Evolutionary conservation across 345 rosid genomes (phyloP).

Genomic region (Moringa oleifera): DNA sequence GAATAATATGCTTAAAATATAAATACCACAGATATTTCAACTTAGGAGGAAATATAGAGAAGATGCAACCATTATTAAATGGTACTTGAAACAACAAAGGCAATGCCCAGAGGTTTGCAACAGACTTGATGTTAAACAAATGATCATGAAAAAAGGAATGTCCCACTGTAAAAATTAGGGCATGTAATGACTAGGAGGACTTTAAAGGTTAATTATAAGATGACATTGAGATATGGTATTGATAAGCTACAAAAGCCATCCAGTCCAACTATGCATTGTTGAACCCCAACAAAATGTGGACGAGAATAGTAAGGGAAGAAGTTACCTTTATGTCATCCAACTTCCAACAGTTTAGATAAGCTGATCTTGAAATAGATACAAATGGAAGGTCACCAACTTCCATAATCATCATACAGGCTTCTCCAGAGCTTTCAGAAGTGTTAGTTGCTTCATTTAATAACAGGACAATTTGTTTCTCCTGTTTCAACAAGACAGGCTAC

Average conservation of each 20-base stretch:
- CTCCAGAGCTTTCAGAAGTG: slow-evolving; percentile 56
- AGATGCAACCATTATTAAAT: too few relatives aligned
- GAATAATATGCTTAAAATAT: background rate
- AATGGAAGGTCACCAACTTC: slow-evolving; percentile 68
- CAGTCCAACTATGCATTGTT: background rate
- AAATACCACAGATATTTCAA: background rate
- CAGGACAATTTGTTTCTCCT: slow-evolving; percentile 72
- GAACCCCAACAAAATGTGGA: background rate
- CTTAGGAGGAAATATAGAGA: background rate
- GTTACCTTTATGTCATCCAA: slow-evolving; percentile 59
- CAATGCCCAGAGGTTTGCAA: background rate
- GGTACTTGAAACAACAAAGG: background rate
- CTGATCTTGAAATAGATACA: slow-evolving; percentile 41
- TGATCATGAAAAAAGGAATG: too few relatives aligned
- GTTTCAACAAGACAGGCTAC: slow-evolving; percentile 19
- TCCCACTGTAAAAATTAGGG: background rate
- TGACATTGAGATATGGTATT: background rate
- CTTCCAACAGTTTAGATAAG: slow-evolving; percentile 40
- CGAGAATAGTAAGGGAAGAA: slow-evolving; percentile 7
- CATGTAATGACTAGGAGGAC: background rate
- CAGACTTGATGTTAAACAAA: background rate
- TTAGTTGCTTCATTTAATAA: slow-evolving; percentile 43
- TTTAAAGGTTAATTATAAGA: too few relatives aligned
- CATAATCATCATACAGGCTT: slow-evolving; percentile 75
- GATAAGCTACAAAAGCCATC: background rate